Evolutionary conservation across 2,329 filamentous ascomycete genomes (phyloP).

Genomic region (Plenodomus biglobosus): DNA sequence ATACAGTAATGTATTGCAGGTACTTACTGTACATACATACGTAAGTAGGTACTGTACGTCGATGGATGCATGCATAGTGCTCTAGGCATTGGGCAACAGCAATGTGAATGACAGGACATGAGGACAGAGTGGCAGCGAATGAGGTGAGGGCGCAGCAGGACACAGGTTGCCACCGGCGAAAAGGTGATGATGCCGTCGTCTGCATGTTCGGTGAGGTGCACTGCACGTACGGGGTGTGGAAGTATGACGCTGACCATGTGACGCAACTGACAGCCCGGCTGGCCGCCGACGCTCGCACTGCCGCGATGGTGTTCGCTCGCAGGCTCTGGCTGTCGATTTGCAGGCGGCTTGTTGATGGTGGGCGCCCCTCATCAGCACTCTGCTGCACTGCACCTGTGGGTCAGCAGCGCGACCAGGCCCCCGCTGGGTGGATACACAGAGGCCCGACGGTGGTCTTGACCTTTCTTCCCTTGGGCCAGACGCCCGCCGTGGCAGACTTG

Average conservation of each 20-base stretch:
- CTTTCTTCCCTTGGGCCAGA: slow-evolving; percentile 7
- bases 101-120: neutral
- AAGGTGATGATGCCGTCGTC: slow-evolving; percentile 19
- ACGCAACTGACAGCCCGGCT: slow-evolving; percentile 8
- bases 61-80: too few species aligned
- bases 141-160: slow-evolving; percentile 10
- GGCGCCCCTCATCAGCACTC: slow-evolving; percentile 10
- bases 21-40: too few species aligned
- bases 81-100: too few species aligned
- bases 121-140: slow-evolving; percentile 1
- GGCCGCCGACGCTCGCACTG: slow-evolving; percentile 19
- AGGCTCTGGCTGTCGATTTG: slow-evolving; percentile 13
- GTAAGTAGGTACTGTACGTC: too few species aligned
- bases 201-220: slow-evolving; percentile 11
- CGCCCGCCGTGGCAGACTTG: too few species aligned
- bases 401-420: slow-evolving; percentile 5
- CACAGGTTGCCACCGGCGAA: slow-evolving; percentile 16
- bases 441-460: too few species aligned
- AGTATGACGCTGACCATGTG: slow-evolving; percentile 21
- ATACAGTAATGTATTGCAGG: too few species aligned
- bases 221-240: slow-evolving; percentile 12
- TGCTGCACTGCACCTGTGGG: slow-evolving; percentile 10
- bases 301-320: slow-evolving; percentile 12
- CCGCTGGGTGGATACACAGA: slow-evolving; percentile 1
- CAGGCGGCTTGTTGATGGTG: slow-evolving; percentile 18